phyloP scores from a whole-genome alignment of 805 yeast species.

The Maudiozyma bulderi region DNA sequence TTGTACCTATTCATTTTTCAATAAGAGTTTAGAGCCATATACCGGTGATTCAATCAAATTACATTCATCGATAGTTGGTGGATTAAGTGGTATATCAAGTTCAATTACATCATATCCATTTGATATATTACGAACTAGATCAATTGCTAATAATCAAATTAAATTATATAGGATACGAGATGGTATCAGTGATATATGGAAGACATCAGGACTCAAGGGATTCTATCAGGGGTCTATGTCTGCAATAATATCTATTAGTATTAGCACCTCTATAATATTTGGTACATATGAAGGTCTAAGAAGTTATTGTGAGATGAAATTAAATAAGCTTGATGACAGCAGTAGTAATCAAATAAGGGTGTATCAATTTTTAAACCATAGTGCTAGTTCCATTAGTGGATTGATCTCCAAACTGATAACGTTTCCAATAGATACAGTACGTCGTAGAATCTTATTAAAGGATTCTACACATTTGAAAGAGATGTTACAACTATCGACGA shows the following conservation, averaged over 20 bases:
- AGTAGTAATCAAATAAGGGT: neutral
- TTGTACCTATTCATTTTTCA: conserved; percentile 53
- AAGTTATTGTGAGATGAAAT: conserved; percentile 32
- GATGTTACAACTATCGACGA: neutral
- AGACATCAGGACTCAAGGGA: conserved; percentile 36
- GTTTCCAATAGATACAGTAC: conserved; percentile 78
- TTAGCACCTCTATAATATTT: conserved; percentile 68
- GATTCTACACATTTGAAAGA: neutral
- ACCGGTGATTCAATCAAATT: conserved; percentile 17
- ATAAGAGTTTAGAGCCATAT: conserved; percentile 27
- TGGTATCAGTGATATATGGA: conserved; percentile 28
- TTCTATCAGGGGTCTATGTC: conserved; percentile 41
- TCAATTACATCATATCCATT: conserved; percentile 77
- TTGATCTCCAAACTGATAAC: conserved; percentile 58
- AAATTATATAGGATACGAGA: conserved; percentile 13
- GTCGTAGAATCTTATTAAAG: conserved; percentile 23
- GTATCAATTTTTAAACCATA: conserved; percentile 36
- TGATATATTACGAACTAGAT: conserved; percentile 78
- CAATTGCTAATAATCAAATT: conserved; percentile 52
- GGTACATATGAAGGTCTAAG: conserved; percentile 43
- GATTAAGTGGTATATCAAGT: conserved; percentile 66
- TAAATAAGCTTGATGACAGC: conserved; percentile 2
- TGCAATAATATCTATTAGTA: conserved; percentile 51
- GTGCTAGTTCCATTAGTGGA: conserved; percentile 70
- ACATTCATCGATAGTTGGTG: conserved; percentile 51